phyloP scores from a whole-genome alignment of 495 filamentous ascomycete genomes.

The Daldinia bambusicola region DNA sequence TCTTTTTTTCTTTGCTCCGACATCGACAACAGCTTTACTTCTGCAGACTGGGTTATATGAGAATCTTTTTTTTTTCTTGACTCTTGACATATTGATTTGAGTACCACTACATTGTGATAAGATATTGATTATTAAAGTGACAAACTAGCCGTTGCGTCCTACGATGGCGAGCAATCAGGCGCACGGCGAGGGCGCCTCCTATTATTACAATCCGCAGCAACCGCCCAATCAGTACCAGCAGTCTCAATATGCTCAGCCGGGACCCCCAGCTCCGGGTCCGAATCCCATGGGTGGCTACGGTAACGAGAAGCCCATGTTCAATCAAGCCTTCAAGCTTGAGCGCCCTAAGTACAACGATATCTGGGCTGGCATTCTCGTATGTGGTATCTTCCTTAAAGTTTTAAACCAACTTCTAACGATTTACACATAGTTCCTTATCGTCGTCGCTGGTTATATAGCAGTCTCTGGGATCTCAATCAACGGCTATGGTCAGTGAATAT shows the following conservation, averaged over 20 bases:
- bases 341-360: conserved; percentile 88
- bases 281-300: conserved; percentile 32
- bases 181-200: conserved; percentile 38
- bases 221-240: conserved; percentile 29
- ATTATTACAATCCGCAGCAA: conserved; percentile 43
- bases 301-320: conserved; percentile 69
- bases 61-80: not conserved
- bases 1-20: conserved; percentile 3
- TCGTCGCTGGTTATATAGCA: conserved; percentile 78
- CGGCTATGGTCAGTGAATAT: conserved; percentile 68
- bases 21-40: conserved; percentile 1
- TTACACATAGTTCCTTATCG: conserved; percentile 68
- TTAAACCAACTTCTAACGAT: conserved; percentile 1
- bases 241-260: conserved; percentile 31
- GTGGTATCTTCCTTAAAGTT: conserved; percentile 34
- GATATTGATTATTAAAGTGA: not conserved
- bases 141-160: not conserved
- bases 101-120: not conserved
- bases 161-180: conserved; percentile 41
- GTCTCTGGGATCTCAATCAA: conserved; percentile 81
- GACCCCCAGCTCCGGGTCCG: conserved; percentile 31
- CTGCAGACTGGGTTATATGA: not conserved
- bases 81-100: not conserved
- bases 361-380: conserved; percentile 83
- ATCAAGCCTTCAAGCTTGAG: conserved; percentile 81